These are phyloP conservation scores for Immersiella caudata DNA, from an alignment of 495 filamentous ascomycete genomes.

Conservation along the genomic window DNA sequence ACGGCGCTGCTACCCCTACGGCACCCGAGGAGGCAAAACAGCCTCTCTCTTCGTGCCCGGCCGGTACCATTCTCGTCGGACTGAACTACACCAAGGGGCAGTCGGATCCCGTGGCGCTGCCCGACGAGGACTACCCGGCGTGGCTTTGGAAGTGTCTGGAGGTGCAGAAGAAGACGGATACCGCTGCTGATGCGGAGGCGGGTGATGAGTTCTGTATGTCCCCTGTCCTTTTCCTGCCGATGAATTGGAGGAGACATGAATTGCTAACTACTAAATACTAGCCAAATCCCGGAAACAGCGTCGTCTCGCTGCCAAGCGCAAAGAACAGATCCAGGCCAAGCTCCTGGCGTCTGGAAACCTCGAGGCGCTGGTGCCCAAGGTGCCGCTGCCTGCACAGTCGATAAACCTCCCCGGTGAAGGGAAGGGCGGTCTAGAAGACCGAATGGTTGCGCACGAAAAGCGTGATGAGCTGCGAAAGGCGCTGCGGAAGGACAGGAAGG, in stretches of 20 bases:
- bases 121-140: slow-evolving; percentile 83
- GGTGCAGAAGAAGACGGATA: slow-evolving; percentile 49
- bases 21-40: slow-evolving; percentile 29
- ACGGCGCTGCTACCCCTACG: slow-evolving; percentile 27
- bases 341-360: slow-evolving; percentile 65
- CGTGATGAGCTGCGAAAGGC: slow-evolving; percentile 68
- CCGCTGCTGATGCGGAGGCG: slow-evolving; percentile 44
- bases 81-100: slow-evolving; percentile 83
- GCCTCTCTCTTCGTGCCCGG: slow-evolving; percentile 52
- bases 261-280: slow-evolving; percentile 31
- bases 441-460: slow-evolving; percentile 59
- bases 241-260: neutral
- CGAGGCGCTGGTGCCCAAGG: slow-evolving; percentile 66
- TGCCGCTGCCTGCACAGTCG: slow-evolving; percentile 82
- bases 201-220: slow-evolving; percentile 76
- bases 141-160: slow-evolving; percentile 87
- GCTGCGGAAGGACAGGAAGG: slow-evolving; percentile 72
- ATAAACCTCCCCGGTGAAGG: slow-evolving; percentile 74
- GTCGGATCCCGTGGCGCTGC: slow-evolving; percentile 70
- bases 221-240: slow-evolving; percentile 1
- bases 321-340: slow-evolving; percentile 64
- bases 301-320: slow-evolving; percentile 64
- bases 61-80: slow-evolving; percentile 74
- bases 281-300: slow-evolving; percentile 82
- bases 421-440: slow-evolving; percentile 59